A percentile compares a stretch with the other conserved stretches of the same genome.
Evolutionary conservation across 805 yeast genomes (phyloP).

Genomic region (Komagataella pseudopastoris): DNA sequence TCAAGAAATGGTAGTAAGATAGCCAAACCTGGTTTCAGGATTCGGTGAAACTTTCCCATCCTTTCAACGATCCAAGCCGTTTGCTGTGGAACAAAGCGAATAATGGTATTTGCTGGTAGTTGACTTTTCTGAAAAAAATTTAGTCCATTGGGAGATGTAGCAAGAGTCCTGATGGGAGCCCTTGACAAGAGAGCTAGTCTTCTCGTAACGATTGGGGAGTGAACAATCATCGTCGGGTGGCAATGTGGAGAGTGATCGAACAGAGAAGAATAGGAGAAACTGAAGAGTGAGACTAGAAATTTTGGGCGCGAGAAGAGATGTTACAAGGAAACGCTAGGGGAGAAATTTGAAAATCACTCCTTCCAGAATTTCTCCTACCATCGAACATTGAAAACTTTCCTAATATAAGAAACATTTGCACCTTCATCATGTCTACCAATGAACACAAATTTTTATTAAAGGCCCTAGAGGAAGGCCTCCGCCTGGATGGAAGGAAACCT

Average conservation of each 20-base stretch:
- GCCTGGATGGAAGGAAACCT: conserved; percentile 59
- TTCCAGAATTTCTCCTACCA: background rate
- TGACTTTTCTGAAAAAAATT: conserved; percentile 48
- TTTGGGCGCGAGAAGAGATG: background rate
- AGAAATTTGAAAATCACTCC: background rate
- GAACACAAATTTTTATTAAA: conserved; percentile 51
- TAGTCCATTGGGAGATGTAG: conserved; percentile 9
- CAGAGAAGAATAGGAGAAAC: background rate
- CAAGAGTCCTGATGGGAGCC: background rate
- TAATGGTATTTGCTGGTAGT: conserved; percentile 62
- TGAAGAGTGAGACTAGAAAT: background rate
- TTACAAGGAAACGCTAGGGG: background rate
- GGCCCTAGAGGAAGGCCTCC: conserved; percentile 43
- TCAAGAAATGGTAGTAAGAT: conserved; percentile 61
- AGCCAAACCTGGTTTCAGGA: conserved; percentile 68
- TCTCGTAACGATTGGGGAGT: background rate
- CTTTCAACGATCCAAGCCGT: conserved; percentile 86
- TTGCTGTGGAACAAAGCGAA: conserved; percentile 80
- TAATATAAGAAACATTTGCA: conserved; percentile 10
- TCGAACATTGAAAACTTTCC: conserved; percentile 33
- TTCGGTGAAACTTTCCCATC: conserved; percentile 70
- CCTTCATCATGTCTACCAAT: conserved; percentile 43
- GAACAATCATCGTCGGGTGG: background rate
- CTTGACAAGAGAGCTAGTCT: background rate
- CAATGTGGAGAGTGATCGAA: background rate